Percentiles rank a stretch among this genome's conserved stretches.
These are phyloP conservation scores for Trifolium repens DNA, from an alignment of 306 rosid species.

Conservation along the genomic window DNA sequence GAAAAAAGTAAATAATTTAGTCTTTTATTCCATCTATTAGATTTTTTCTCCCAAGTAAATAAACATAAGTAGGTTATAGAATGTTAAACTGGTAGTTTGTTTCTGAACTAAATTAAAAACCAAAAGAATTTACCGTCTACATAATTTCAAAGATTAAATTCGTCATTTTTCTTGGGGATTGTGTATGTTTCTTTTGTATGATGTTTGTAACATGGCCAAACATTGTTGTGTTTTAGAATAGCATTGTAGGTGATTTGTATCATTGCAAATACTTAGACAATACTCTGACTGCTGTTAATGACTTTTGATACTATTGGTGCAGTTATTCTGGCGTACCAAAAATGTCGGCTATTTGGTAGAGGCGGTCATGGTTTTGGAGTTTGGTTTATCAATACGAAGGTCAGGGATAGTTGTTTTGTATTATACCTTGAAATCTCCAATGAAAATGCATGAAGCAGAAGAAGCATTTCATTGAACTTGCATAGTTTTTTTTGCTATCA, in stretches of 20 bases:
- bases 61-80: conserved; percentile 2
- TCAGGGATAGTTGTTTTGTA: conserved; percentile 45
- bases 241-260: background rate
- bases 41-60: background rate
- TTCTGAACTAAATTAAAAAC: conserved; percentile 13
- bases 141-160: conserved; percentile 8
- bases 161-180: conserved; percentile 14
- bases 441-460: conserved; percentile 25
- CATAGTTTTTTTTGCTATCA: conserved; percentile 18
- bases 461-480: conserved; percentile 20
- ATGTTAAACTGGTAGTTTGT: conserved; percentile 5
- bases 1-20: background rate
- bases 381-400: conserved; percentile 87
- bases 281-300: conserved; percentile 29
- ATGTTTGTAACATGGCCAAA: conserved; percentile 7
- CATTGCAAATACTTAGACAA: conserved; percentile 17
- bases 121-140: conserved; percentile 7
- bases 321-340: conserved; percentile 90
- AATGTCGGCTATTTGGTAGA: conserved; percentile 77
- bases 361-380: conserved; percentile 93
- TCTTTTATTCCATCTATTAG: background rate
- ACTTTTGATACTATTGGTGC: conserved; percentile 40
- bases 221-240: conserved; percentile 32
- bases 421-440: conserved; percentile 28
- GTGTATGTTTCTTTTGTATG: conserved; percentile 15